These are phyloP conservation scores for Cladophialophora bantiana DNA, from an alignment of 2,329 filamentous ascomycete genomes.

Conservation along the genomic window DNA sequence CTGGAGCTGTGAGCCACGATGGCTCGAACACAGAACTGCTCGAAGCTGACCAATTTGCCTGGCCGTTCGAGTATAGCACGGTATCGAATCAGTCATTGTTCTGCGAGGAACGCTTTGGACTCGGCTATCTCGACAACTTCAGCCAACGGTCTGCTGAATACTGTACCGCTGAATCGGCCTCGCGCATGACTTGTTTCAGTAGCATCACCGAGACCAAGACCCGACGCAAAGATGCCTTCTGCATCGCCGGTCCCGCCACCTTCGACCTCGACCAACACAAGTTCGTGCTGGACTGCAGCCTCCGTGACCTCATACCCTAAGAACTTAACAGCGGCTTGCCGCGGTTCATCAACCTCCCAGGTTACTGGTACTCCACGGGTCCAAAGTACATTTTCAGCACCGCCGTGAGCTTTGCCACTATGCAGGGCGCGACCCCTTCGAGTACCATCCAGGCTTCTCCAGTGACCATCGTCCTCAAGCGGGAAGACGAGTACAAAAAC, in stretches of 20 bases:
- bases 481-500: slow-evolving; percentile 4
- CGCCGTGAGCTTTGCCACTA: neutral
- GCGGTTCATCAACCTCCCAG: neutral
- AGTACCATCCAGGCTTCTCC: neutral
- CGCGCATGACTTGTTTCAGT: neutral
- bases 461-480: neutral
- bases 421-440: neutral
- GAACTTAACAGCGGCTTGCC: neutral
- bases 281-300: neutral
- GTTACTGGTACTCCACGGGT: neutral
- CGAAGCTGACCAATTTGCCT: neutral
- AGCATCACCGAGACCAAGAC: slow-evolving; percentile 3
- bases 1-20: neutral
- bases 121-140: slow-evolving; percentile 1
- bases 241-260: neutral
- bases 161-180: neutral
- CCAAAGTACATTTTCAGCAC: slow-evolving; percentile 1
- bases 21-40: neutral
- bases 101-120: neutral
- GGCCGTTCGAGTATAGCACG: slow-evolving; percentile 3
- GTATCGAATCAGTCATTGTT: neutral
- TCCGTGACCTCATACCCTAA: neutral
- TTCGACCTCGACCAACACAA: neutral
- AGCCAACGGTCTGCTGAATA: neutral
- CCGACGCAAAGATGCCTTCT: neutral